Base-by-base conservation (phyloP, 768 basidiomycete genomes). In the Hortiboletus flavorubellus region DNA sequence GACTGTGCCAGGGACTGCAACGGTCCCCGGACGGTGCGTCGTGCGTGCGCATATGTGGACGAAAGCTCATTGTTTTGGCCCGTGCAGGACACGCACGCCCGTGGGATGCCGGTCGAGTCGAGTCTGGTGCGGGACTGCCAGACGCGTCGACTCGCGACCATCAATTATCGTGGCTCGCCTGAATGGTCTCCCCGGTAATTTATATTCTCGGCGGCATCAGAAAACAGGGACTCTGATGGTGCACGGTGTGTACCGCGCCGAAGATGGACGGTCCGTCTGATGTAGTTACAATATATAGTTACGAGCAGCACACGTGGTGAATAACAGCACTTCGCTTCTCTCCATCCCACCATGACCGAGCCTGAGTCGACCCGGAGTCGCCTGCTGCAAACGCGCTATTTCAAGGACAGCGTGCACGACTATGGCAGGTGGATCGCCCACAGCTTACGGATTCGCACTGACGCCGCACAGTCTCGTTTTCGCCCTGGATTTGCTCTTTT, bases 371-470 rank as follows among this genome's bases (percentile, higher is more conserved):
- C 46, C 26, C 56, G 55, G 7, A 49, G 45, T 5, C 58, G 58
- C 1, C 9, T 53, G 26, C 23, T 42, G 10, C 61, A 58, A 30
- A 59, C 58, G 29, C 54, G 68, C 8, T 53, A 64, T 11, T 71
- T 76, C 64, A 76, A 74, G 60, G 75, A 76, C 59, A 67, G 73
- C 43, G 70, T 78, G 18, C 76, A 78, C 53, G 76, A 76, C 58
- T 73, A 72, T 54, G 75, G 76, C 75, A 47, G 49, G 75, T 60
- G 10, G 16, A 40, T 7, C 5, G 12, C 39, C 30, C n/a, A 21
- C 8, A 8, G 14, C n/a, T 2, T 9, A 14, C 5, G 7, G 16
- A 18, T 30, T 15, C 15, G 31, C 38, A 5, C 7, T 43, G 21
- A 51, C 46, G 0, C 15, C 26, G 26, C 37, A 14, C n/a, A 64